These are phyloP conservation scores for Aschersonia sp. DNA, from an alignment of 2,329 filamentous ascomycete genomes.

Conservation along the genomic window DNA sequence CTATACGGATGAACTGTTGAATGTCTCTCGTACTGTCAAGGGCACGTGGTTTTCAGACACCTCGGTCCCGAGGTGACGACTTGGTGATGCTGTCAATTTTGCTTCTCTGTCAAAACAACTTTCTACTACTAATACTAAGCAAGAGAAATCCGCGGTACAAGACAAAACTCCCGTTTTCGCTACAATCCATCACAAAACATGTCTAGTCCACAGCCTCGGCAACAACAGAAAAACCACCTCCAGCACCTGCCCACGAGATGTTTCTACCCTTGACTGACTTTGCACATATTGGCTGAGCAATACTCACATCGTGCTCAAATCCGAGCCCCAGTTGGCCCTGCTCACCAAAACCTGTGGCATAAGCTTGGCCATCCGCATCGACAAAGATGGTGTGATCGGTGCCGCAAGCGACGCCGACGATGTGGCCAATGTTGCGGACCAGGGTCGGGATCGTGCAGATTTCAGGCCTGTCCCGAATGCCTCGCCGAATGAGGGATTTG, in stretches of 20 bases:
- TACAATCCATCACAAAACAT: too few species aligned
- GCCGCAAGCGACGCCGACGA: slow-evolving; percentile 42
- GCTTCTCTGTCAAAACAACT: too few species aligned
- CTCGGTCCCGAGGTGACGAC: too few species aligned
- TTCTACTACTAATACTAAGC: too few species aligned
- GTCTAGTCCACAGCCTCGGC: neutral
- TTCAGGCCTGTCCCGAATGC: slow-evolving; percentile 46
- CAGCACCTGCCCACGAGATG: slow-evolving; percentile 68
- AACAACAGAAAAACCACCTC: slow-evolving; percentile 66
- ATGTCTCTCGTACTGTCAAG: too few species aligned
- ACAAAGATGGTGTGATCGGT: slow-evolving; percentile 64
- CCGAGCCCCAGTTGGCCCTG: slow-evolving; percentile 71
- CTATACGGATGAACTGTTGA: too few species aligned
- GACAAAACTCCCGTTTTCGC: too few species aligned
- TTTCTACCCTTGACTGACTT: slow-evolving; percentile 59
- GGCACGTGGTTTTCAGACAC: too few species aligned
- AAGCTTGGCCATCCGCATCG: slow-evolving; percentile 54
- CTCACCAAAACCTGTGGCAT: slow-evolving; percentile 67
- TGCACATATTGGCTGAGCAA: slow-evolving; percentile 76
- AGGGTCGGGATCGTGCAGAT: slow-evolving; percentile 1
- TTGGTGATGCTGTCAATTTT: too few species aligned
- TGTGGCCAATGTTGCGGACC: slow-evolving; percentile 32
- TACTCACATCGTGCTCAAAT: slow-evolving; percentile 62
- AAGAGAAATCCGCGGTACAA: too few species aligned
- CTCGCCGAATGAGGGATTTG: slow-evolving; percentile 42